Percentiles rank a stretch among this genome's conserved stretches.
These are phyloP conservation scores for Graphilbum ipis-grandicollis DNA, from an alignment of 2,329 filamentous ascomycete genomes.

Conservation along the genomic window DNA sequence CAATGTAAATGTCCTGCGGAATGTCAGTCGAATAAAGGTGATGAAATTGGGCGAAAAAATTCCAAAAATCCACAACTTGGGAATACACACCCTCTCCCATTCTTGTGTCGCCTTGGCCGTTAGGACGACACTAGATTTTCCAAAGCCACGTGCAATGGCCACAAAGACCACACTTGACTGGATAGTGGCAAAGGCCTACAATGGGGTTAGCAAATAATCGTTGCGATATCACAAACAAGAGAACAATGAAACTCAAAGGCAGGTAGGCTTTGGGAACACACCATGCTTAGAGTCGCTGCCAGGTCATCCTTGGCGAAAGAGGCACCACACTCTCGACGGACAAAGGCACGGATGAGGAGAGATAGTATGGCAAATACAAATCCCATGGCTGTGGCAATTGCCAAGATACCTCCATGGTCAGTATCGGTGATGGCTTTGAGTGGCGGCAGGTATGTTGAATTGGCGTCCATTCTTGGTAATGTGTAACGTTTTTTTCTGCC, in stretches of 20 bases:
- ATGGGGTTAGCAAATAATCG: too few relatives aligned
- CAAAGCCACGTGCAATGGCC: conserved; percentile 21
- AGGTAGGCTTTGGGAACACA: neutral
- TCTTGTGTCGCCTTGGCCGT: conserved; percentile 11
- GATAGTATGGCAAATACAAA: conserved; percentile 21
- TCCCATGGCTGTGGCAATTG: conserved; percentile 19
- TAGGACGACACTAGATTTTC: conserved; percentile 11
- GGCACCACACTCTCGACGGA: conserved; percentile 16
- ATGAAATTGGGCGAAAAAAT: too few relatives aligned
- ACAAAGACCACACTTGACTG: conserved; percentile 21
- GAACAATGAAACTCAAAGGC: neutral
- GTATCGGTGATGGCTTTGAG: conserved; percentile 17
- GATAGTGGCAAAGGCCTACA: conserved; percentile 16
- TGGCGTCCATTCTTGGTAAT: conserved; percentile 4
- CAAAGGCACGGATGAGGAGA: conserved; percentile 20
- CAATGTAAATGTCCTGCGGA: conserved; percentile 17
- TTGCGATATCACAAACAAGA: too few relatives aligned
- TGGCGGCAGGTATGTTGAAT: conserved; percentile 12
- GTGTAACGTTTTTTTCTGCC: too few relatives aligned
- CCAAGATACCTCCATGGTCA: conserved; percentile 22
- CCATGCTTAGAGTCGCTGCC: conserved; percentile 15
- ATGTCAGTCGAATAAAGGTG: too few relatives aligned
- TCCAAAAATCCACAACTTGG: too few relatives aligned
- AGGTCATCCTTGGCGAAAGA: conserved; percentile 17
- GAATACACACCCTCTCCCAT: conserved; percentile 20